Evolutionary conservation across 164 flowering plant species (phyloP).

Genomic region (Echeveria elegans): DNA sequence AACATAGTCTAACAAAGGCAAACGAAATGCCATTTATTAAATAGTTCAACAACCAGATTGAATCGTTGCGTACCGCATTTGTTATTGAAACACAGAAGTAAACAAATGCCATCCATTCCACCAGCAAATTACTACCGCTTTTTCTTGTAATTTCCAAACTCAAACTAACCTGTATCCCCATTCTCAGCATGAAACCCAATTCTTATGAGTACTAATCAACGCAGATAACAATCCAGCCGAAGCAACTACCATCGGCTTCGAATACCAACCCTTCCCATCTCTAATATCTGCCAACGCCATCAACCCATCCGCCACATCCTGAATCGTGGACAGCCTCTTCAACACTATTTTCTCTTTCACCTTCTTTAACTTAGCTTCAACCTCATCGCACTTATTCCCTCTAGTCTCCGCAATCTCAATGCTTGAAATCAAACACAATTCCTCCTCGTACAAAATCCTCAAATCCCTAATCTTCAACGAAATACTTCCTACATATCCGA

Average conservation of each 20-base stretch:
- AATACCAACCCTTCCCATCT: slow-evolving; percentile 53
- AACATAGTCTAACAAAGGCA: neutral
- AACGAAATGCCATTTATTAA: neutral
- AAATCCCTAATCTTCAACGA: slow-evolving; percentile 56
- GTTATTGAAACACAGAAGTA: neutral
- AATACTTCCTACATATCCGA: slow-evolving; percentile 76
- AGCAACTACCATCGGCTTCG: slow-evolving; percentile 49
- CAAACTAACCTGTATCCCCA: neutral
- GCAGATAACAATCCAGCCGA: slow-evolving; percentile 80
- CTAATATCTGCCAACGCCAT: slow-evolving; percentile 78
- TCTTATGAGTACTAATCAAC: slow-evolving; percentile 86
- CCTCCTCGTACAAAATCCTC: slow-evolving; percentile 37
- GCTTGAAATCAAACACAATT: slow-evolving; percentile 28
- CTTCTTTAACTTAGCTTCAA: slow-evolving; percentile 19
- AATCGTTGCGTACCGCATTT: neutral
- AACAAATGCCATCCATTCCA: neutral
- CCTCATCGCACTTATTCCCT: slow-evolving; percentile 29
- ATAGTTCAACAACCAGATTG: neutral
- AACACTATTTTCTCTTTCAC: slow-evolving; percentile 51
- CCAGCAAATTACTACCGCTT: neutral
- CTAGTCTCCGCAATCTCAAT: slow-evolving; percentile 28
- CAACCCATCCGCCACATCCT: slow-evolving; percentile 72
- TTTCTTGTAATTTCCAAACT: neutral
- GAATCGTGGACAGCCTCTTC: slow-evolving; percentile 69
- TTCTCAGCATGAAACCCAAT: slow-evolving; percentile 78